A percentile compares a stretch with the other conserved stretches of the same genome.
Conservation (phyloP, 176 grass and related monocot genomes). For the Lolium multiflorum region DNA sequence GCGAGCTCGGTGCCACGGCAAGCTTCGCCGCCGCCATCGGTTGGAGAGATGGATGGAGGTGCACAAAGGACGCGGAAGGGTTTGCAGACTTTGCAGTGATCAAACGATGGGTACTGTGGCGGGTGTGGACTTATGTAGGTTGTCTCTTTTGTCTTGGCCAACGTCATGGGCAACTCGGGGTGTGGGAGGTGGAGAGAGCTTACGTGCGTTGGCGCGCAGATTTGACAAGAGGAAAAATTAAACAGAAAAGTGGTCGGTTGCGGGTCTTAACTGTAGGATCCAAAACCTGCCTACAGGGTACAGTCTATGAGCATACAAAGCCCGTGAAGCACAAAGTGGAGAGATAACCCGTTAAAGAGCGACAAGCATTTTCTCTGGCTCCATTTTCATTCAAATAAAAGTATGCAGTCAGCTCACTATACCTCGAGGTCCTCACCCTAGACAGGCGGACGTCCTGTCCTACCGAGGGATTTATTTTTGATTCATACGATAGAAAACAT, state of each 20-base stretch:
- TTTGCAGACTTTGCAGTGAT: background rate
- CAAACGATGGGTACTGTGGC: background rate
- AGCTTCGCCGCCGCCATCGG: background rate
- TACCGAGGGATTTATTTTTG: too few relatives aligned
- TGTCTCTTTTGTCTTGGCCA: background rate
- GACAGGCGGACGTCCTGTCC: too few relatives aligned
- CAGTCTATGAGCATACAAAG: too few relatives aligned
- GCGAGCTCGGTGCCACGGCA: background rate
- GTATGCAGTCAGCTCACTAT: too few relatives aligned
- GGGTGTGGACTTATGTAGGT: constrained; percentile 19
- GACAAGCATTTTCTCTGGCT: too few relatives aligned
- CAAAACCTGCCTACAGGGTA: background rate
- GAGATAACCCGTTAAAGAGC: background rate
- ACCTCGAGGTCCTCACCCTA: too few relatives aligned
- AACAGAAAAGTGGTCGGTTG: constrained; percentile 47
- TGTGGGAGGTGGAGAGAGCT: background rate
- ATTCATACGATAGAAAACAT: too few relatives aligned
- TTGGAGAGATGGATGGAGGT: background rate
- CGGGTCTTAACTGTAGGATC: constrained; percentile 8
- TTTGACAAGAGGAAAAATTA: constrained; percentile 28
- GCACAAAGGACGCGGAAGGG: background rate
- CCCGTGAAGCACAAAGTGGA: background rate
- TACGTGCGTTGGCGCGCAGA: background rate
- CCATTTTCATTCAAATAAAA: too few relatives aligned
- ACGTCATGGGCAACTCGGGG: background rate